Evolutionary conservation across 1,139 yeast species (phyloP).

Genomic region (Pichia sp.): DNA sequence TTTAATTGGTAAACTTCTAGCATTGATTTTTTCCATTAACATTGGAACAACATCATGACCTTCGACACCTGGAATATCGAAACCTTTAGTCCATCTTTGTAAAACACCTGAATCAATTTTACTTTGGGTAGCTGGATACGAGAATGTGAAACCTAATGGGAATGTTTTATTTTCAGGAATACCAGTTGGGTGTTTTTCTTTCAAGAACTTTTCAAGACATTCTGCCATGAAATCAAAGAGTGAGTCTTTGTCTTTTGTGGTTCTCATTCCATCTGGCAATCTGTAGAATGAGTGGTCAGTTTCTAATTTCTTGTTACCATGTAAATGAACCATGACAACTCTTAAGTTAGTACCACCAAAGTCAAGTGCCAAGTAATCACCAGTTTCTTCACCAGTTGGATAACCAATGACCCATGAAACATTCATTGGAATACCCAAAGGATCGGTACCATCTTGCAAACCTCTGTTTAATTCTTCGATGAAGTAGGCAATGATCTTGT

Average conservation of each 20-base stretch:
- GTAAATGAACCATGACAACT: slow-evolving; percentile 82
- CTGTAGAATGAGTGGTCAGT: slow-evolving; percentile 82
- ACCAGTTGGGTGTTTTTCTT: slow-evolving; percentile 69
- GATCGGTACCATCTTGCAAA: slow-evolving; percentile 31
- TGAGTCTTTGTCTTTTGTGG: slow-evolving; percentile 67
- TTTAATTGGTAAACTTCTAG: slow-evolving; percentile 70
- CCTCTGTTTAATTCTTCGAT: slow-evolving; percentile 31
- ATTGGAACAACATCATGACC: slow-evolving; percentile 94
- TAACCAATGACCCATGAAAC: slow-evolving; percentile 66
- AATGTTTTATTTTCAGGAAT: slow-evolving; percentile 41
- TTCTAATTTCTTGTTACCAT: slow-evolving; percentile 78
- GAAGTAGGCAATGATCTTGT: slow-evolving; percentile 27
- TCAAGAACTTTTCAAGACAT: slow-evolving; percentile 62
- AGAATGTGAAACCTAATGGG: slow-evolving; percentile 95
- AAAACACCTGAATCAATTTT: slow-evolving; percentile 83
- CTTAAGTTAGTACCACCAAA: slow-evolving; percentile 96
- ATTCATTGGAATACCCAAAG: slow-evolving; percentile 33
- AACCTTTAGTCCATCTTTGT: slow-evolving; percentile 99
- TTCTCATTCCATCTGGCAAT: slow-evolving; percentile 76
- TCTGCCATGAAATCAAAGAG: slow-evolving; percentile 89
- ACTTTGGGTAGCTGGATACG: slow-evolving; percentile 88
- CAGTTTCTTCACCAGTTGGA: slow-evolving; percentile 92
- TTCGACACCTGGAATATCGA: slow-evolving; percentile 92
- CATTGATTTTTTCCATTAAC: slow-evolving; percentile 75
- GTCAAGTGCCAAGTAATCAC: slow-evolving; percentile 91